Conservation (phyloP, 768 basidiomycete species). For the Lentinula lateritia region DNA sequence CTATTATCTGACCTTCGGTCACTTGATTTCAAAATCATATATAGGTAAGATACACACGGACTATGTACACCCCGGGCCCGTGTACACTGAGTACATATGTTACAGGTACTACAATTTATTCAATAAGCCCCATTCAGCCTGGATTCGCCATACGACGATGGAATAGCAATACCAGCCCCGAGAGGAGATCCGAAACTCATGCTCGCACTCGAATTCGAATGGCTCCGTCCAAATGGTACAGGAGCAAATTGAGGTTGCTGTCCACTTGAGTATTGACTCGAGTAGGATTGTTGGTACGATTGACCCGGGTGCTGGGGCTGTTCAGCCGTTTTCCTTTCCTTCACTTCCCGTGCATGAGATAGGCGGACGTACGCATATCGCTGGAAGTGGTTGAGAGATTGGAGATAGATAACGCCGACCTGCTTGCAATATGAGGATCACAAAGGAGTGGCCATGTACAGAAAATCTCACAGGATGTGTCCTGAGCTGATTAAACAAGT, state of each 20-base stretch:
- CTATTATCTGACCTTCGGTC: not conserved
- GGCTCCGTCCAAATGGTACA: not conserved
- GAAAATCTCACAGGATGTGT: constrained; percentile 57
- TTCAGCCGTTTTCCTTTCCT: not conserved
- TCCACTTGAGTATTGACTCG: not conserved
- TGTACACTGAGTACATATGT: no score
- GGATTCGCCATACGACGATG: not conserved
- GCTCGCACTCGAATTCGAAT: constrained; percentile 5
- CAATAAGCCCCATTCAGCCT: not conserved
- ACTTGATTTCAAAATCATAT: no score
- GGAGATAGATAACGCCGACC: constrained; percentile 77
- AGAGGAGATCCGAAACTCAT: constrained; percentile 2
- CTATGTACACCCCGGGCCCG: no score
- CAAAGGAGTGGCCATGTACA: not conserved
- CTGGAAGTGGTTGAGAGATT: constrained; percentile 83
- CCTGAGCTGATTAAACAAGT: constrained; percentile 78
- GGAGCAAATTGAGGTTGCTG: not conserved
- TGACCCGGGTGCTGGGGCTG: not conserved
- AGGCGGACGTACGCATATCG: constrained; percentile 83
- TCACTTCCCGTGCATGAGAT: constrained; percentile 57
- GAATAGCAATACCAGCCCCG: not conserved
- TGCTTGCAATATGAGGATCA: constrained; percentile 21
- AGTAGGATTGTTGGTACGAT: not conserved
- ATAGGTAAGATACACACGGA: no score
- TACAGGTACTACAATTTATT: not conserved